Evolutionary conservation across 768 basidiomycete genomes (phyloP).

Genomic region (Tricholoma hemisulphureum): DNA sequence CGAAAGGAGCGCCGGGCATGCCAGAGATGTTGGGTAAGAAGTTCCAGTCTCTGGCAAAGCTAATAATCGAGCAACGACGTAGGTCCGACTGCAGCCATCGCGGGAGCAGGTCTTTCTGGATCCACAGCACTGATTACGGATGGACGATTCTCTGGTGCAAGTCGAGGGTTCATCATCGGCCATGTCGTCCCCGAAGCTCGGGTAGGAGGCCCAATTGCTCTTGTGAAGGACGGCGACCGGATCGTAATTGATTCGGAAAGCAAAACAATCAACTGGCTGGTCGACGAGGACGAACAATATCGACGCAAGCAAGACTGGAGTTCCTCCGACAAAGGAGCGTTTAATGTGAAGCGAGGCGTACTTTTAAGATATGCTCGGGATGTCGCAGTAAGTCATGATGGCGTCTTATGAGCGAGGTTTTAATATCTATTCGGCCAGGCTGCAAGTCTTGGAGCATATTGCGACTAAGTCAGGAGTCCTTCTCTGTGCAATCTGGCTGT

Average conservation of each 20-base stretch:
- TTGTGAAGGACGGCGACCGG: conserved; percentile 79
- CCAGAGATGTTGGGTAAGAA: conserved; percentile 61
- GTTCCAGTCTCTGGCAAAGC: neutral
- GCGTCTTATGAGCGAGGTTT: neutral
- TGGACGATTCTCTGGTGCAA: conserved; percentile 87
- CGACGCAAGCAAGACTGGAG: conserved; percentile 68
- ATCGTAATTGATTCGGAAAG: conserved; percentile 71
- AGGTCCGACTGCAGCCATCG: conserved; percentile 82
- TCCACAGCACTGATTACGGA: conserved; percentile 85
- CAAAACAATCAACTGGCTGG: conserved; percentile 69
- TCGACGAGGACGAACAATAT: conserved; percentile 63
- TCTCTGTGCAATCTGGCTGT: neutral
- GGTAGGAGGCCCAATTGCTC: conserved; percentile 83
- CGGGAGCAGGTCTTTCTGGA: conserved; percentile 78
- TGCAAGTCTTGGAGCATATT: conserved; percentile 79
- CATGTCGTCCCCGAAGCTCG: conserved; percentile 63
- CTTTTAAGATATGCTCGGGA: conserved; percentile 81
- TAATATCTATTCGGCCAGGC: conserved; percentile 45
- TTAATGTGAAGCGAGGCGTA: conserved; percentile 73
- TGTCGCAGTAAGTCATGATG: conserved; percentile 68
- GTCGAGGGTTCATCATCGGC: conserved; percentile 53
- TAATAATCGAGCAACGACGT: conserved; percentile 5
- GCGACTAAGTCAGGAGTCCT: conserved; percentile 48
- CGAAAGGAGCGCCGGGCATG: conserved; percentile 91
- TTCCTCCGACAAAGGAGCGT: conserved; percentile 55